A percentile compares a stretch with the other conserved stretches of the same genome.
Conservation (phyloP, 805 yeast species). For the Candida parachauliodes region DNA sequence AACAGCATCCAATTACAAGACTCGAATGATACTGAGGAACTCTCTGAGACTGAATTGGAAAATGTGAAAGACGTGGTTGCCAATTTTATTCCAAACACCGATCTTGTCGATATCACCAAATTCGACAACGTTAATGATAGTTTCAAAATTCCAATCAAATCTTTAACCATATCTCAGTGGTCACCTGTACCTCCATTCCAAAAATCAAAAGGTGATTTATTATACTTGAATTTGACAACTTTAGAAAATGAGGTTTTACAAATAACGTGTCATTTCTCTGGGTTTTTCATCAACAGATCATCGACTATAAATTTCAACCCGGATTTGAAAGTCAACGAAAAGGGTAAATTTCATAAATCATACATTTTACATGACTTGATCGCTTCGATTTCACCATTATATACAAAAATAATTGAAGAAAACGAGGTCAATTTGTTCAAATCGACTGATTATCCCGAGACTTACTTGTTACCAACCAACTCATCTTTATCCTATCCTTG, state of each 20-base stretch:
- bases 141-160: conserved; percentile 50
- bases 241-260: conserved; percentile 77
- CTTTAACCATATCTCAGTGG: conserved; percentile 68
- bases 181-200: conserved; percentile 73
- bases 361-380: conserved; percentile 62
- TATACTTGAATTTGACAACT: conserved; percentile 72
- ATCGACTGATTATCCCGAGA: conserved; percentile 44
- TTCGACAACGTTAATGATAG: conserved; percentile 24
- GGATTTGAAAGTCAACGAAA: conserved; percentile 40
- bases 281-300: conserved; percentile 74
- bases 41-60: conserved; percentile 29
- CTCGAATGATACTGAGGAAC: conserved; percentile 20
- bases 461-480: conserved; percentile 60
- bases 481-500: conserved; percentile 70
- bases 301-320: conserved; percentile 72
- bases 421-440: conserved; percentile 46
- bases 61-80: conserved; percentile 15
- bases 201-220: conserved; percentile 68
- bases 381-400: conserved; percentile 60
- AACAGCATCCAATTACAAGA: conserved; percentile 36
- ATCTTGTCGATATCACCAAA: conserved; percentile 22
- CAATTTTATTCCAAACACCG: conserved; percentile 11
- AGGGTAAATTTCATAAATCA: conserved; percentile 29
- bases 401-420: conserved; percentile 47
- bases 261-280: conserved; percentile 74